Conservation (phyloP, 2,329 filamentous ascomycete genomes). For the Immersiporthe knoxdaviesiana region DNA sequence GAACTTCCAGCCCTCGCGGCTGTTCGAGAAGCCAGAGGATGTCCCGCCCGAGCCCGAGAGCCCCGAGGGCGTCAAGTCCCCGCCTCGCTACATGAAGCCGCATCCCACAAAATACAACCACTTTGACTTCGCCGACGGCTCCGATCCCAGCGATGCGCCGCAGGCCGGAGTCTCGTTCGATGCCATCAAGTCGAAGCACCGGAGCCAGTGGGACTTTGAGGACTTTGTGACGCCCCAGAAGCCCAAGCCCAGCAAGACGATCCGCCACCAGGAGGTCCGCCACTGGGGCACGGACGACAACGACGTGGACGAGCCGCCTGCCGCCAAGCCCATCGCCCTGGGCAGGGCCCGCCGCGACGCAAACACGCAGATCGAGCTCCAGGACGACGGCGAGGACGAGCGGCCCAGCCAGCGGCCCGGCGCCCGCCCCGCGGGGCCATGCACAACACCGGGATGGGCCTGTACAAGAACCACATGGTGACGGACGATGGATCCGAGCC, state of each 20-base stretch:
- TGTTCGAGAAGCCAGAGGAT: slow-evolving; percentile 63
- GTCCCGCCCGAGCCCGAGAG: slow-evolving; percentile 42
- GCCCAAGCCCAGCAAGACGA: slow-evolving; percentile 59
- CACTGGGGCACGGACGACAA: slow-evolving; percentile 79
- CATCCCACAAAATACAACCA: slow-evolving; percentile 83
- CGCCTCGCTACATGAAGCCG: slow-evolving; percentile 59
- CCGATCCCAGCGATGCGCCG: slow-evolving; percentile 53
- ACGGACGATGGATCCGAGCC: slow-evolving; percentile 55
- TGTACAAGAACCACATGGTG: slow-evolving; percentile 80
- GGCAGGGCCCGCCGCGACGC: slow-evolving; percentile 77
- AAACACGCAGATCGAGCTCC: slow-evolving; percentile 81
- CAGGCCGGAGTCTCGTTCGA: slow-evolving; percentile 46
- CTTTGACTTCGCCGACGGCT: slow-evolving; percentile 77
- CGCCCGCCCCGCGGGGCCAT: slow-evolving; percentile 55
- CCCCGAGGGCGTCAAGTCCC: slow-evolving; percentile 45
- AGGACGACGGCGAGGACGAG: slow-evolving; percentile 74
- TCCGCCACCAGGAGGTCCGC: slow-evolving; percentile 69
- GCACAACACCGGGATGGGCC: slow-evolving; percentile 68
- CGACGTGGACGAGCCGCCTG: slow-evolving; percentile 60
- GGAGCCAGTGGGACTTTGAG: slow-evolving; percentile 82
- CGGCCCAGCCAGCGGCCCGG: slow-evolving; percentile 54
- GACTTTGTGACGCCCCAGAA: slow-evolving; percentile 87
- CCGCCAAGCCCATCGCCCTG: slow-evolving; percentile 52
- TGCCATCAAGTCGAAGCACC: slow-evolving; percentile 62
- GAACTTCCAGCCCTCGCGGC: slow-evolving; percentile 64